Evolutionary conservation across 2,329 filamentous ascomycete genomes (phyloP).

Genomic region (Calonectria pteridis): DNA sequence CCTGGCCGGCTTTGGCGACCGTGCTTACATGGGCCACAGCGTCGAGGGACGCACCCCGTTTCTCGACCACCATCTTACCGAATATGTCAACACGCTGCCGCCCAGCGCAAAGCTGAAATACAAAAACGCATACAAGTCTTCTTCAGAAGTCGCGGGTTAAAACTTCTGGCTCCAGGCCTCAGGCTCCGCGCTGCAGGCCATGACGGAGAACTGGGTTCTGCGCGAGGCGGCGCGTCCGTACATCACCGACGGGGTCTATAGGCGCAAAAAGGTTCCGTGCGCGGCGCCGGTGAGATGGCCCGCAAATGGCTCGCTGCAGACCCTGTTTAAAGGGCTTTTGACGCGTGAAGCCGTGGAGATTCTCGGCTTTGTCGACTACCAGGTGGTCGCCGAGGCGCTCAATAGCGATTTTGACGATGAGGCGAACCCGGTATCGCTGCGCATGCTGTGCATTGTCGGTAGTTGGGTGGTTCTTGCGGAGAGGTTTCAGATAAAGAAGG

Average conservation of each 20-base stretch:
- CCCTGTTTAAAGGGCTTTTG: background rate
- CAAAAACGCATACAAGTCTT: no score
- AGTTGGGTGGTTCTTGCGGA: background rate
- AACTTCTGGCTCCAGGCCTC: background rate
- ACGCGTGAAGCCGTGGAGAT: background rate
- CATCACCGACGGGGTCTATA: background rate
- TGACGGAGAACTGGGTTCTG: slow-evolving; percentile 5
- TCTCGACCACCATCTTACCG: slow-evolving; percentile 2
- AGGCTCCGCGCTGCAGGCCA: background rate
- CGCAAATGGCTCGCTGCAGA: background rate
- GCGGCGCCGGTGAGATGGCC: background rate
- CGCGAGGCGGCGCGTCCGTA: slow-evolving; percentile 3
- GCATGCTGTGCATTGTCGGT: background rate
- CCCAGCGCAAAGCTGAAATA: background rate
- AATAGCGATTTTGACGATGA: background rate
- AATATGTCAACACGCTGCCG: background rate
- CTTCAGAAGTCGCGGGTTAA: background rate
- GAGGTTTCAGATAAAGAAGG: background rate
- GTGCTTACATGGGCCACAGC: background rate
- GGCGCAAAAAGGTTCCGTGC: background rate
- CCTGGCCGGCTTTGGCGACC: background rate
- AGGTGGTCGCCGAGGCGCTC: background rate
- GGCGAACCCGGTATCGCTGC: no score
- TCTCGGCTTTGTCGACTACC: background rate
- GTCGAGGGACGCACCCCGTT: slow-evolving; percentile 5